phyloP scores from a whole-genome alignment of 2,329 filamentous ascomycete genomes.

The Pestalotiopsis sp. region DNA sequence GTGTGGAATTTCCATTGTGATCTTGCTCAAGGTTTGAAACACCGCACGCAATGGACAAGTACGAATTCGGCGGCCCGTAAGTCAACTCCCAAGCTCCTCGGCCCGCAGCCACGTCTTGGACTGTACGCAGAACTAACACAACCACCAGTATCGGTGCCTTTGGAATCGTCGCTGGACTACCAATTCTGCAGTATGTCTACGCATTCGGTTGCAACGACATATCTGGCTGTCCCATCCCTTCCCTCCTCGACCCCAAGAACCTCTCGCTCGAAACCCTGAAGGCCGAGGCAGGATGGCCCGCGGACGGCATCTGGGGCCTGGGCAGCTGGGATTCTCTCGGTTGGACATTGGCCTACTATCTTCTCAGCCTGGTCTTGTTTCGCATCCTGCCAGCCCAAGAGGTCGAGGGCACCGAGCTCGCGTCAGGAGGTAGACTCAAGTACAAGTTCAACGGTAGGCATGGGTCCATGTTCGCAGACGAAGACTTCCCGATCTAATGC shows the following conservation, averaged over 20 bases:
- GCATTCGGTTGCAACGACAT: slow-evolving; percentile 91
- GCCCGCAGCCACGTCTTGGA: neutral
- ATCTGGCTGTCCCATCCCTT: slow-evolving; percentile 86
- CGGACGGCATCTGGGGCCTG: slow-evolving; percentile 69
- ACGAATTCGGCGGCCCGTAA: slow-evolving; percentile 52
- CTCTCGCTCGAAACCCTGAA: slow-evolving; percentile 75
- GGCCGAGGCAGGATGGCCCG: slow-evolving; percentile 79
- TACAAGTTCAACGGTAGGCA: slow-evolving; percentile 55
- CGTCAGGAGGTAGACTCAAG: slow-evolving; percentile 72
- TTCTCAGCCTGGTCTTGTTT: slow-evolving; percentile 74
- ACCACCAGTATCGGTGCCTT: slow-evolving; percentile 69
- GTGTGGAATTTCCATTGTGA: neutral
- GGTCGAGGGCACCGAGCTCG: slow-evolving; percentile 69
- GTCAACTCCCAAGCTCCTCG: slow-evolving; percentile 16
- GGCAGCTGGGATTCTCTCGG: slow-evolving; percentile 68
- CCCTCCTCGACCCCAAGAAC: slow-evolving; percentile 71
- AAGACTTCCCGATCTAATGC: slow-evolving; percentile 9
- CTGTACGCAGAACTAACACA: neutral
- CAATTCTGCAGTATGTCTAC: slow-evolving; percentile 76
- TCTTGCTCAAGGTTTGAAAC: neutral
- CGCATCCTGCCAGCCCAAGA: slow-evolving; percentile 74
- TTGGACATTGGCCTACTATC: slow-evolving; percentile 78
- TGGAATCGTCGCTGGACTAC: slow-evolving; percentile 78
- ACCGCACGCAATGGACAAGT: slow-evolving; percentile 31
- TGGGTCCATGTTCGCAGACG: neutral